These are phyloP conservation scores for Dactylellina cionopaga DNA, from an alignment of 2,329 filamentous ascomycete genomes.

Conservation along the genomic window DNA sequence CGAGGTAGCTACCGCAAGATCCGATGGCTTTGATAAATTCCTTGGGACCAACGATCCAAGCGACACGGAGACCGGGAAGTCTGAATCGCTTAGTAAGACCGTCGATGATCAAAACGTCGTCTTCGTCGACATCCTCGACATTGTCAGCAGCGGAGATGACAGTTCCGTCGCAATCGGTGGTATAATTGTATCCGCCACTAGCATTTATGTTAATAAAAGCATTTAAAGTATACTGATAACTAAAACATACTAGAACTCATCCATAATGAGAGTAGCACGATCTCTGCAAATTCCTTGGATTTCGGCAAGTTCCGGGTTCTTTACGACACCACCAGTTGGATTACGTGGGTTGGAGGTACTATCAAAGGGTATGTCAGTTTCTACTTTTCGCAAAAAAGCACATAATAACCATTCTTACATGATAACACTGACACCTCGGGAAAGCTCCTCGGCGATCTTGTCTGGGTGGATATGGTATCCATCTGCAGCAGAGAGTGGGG, in stretches of 20 bases:
- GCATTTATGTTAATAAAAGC: background rate
- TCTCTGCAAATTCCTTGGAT: constrained; percentile 94
- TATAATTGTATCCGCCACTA: constrained; percentile 84
- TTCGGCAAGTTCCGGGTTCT: constrained; percentile 83
- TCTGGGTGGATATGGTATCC: constrained; percentile 93
- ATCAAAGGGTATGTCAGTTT: constrained; percentile 2
- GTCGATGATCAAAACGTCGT: constrained; percentile 91
- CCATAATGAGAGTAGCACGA: constrained; percentile 88
- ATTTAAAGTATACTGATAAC: background rate
- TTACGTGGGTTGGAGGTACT: constrained; percentile 91
- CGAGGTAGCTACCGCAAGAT: constrained; percentile 90
- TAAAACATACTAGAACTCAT: constrained; percentile 85
- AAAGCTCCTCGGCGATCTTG: constrained; percentile 91
- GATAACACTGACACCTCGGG: constrained; percentile 85
- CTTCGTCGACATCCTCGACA: constrained; percentile 67
- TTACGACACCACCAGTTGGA: constrained; percentile 87
- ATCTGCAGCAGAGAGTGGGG: constrained; percentile 83
- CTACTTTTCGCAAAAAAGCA: background rate
- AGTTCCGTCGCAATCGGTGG: constrained; percentile 85
- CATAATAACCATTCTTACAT: constrained; percentile 61
- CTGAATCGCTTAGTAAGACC: constrained; percentile 97
- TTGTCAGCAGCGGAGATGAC: constrained; percentile 92
- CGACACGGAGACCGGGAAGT: constrained; percentile 93
- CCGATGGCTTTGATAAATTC: constrained; percentile 95
- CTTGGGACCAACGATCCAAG: constrained; percentile 95